These are phyloP conservation scores for Starmera stellimalicola DNA, from an alignment of 1,139 yeast genomes.

Conservation along the genomic window DNA sequence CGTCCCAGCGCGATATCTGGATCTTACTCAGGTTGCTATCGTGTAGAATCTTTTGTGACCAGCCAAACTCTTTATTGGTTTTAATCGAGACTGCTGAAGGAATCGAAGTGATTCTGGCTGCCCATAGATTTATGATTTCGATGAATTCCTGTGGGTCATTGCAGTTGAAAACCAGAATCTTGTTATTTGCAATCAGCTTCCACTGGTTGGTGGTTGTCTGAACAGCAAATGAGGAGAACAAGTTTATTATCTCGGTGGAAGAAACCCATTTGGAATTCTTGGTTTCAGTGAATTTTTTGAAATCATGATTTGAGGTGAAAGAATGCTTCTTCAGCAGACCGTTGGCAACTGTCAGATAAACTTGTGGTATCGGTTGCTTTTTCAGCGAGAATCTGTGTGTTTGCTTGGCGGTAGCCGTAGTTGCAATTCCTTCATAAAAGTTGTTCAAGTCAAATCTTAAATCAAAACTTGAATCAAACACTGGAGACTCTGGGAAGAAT, in stretches of 20 bases:
- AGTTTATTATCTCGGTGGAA: conserved; percentile 28
- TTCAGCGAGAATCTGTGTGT: not conserved
- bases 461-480: too few species aligned
- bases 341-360: conserved; percentile 37
- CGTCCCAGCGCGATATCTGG: too few species aligned
- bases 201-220: not conserved
- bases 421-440: not conserved
- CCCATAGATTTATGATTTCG: conserved; percentile 84
- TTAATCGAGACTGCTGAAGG: conserved; percentile 52
- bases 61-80: conserved; percentile 75
- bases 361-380: not conserved
- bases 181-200: conserved; percentile 8
- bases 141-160: conserved; percentile 42
- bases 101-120: conserved; percentile 72
- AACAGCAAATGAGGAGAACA: conserved; percentile 13
- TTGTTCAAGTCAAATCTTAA: too few species aligned
- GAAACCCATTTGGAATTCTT: conserved; percentile 11
- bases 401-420: not conserved
- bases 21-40: too few species aligned
- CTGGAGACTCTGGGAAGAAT: too few species aligned
- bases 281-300: conserved; percentile 33
- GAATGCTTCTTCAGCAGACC: conserved; percentile 48
- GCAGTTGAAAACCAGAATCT: conserved; percentile 2
- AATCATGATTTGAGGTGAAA: conserved; percentile 26
- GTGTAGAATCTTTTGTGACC: conserved; percentile 32